Base-by-base conservation (phyloP, 2,329 filamentous ascomycete species). In the Fonsecaea nubica region DNA sequence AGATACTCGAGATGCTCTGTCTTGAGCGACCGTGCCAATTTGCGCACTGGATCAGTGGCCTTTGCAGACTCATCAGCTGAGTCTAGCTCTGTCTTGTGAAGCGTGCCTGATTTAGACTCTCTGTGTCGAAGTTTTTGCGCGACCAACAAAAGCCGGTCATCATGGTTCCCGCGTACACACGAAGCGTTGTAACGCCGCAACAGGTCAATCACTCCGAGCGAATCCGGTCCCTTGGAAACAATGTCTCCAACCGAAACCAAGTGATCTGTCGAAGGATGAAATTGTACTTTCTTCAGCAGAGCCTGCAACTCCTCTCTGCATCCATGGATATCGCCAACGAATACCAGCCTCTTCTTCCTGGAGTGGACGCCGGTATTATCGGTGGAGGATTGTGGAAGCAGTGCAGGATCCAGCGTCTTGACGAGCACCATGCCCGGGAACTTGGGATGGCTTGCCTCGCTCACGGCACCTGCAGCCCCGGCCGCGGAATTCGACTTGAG, bases 311-410 rank as follows among this genome's bases (percentile, higher is more conserved):
- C 86, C 12, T 85, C 77, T 72, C 87, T 87, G 82, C 95, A 95
- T 57, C 95, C 95, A 80, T 98, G 94, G 13, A 98, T 92, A 79
- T 99, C 95, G 62, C 95, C 94, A 38, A 98, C 83, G 67, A 98
- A 83, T 38, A 98, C 82, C 30, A 99, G 81, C 18, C 93, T 83
- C 62, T 85, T 87, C 64, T 70, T 77, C 50, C 75, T 62, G 42
- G 71, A 57, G 25, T 71, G 63, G 35, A 78, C 75, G 42, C 74
- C 73, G 48, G 75, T 71, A 9, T 76, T 74, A 10, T 50, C 21
- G 75, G 45, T 57, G 70, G 60, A 56, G 9, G 67, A 55, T 25
- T 56, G 53, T 32, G 85, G 85, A 12, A 86, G 69, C 57, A 84
- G 75, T 3, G 75, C 71, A 32, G 79, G 71, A 70, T 86, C 81